A percentile compares a stretch with the other conserved stretches of the same genome.
These are phyloP conservation scores for Aureobasidium sp. DNA, from an alignment of 2,329 filamentous ascomycete species.

Conservation along the genomic window DNA sequence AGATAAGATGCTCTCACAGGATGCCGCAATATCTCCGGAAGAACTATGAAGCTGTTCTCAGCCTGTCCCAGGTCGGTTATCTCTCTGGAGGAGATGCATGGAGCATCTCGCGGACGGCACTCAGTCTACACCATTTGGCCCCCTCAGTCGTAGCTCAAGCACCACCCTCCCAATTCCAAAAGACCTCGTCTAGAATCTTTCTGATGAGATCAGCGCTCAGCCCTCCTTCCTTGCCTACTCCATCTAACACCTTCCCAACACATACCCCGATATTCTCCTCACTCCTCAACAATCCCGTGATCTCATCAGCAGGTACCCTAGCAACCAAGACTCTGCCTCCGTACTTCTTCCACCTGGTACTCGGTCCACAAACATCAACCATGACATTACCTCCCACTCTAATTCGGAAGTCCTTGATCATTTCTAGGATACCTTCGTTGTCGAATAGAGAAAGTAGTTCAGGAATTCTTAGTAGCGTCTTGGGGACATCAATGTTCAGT, in stretches of 20 bases:
- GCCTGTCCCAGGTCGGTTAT: too few relatives aligned
- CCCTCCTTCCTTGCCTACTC: background rate
- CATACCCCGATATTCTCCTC: conserved; percentile 1
- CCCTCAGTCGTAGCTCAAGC: background rate
- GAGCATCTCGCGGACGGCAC: too few relatives aligned
- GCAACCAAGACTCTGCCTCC: background rate
- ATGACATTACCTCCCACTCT: background rate
- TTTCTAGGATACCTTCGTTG: background rate
- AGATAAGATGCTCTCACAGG: too few relatives aligned
- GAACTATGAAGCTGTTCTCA: too few relatives aligned
- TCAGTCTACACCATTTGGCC: too few relatives aligned
- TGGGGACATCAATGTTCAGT: background rate
- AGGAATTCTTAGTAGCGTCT: background rate
- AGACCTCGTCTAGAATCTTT: background rate
- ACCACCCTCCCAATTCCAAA: background rate
- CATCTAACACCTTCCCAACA: background rate
- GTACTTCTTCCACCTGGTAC: background rate
- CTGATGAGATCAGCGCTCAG: background rate
- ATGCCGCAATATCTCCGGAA: too few relatives aligned
- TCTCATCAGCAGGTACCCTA: background rate
- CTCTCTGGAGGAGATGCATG: too few relatives aligned
- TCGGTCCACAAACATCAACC: conserved; percentile 1
- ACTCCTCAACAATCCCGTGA: background rate
- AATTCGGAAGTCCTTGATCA: conserved; percentile 4
- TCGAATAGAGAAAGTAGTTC: background rate